Evolutionary conservation across 2,329 filamentous ascomycete species (phyloP).

Genomic region (Hypoxylon sp.): DNA sequence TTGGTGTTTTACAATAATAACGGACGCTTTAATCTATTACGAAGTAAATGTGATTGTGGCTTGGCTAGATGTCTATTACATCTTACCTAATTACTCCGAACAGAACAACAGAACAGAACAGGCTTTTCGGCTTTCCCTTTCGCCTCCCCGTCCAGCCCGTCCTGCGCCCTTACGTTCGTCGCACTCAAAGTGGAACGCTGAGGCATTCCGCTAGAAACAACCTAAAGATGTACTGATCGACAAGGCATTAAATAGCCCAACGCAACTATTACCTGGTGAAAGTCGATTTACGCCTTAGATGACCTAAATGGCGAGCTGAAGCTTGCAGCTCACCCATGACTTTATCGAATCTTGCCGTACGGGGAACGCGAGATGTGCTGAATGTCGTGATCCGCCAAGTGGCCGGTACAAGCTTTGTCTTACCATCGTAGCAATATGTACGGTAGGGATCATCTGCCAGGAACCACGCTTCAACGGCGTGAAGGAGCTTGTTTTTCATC

Average conservation of each 20-base stretch:
- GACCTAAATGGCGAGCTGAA: slow-evolving; percentile 29
- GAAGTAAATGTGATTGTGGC: not conserved
- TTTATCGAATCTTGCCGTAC: slow-evolving; percentile 18
- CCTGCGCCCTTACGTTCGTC: slow-evolving; percentile 19
- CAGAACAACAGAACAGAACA: too few species aligned
- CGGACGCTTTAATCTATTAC: not conserved
- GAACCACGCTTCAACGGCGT: slow-evolving; percentile 18
- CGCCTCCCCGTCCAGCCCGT: not conserved
- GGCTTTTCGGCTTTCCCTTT: not conserved
- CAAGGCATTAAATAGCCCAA: slow-evolving; percentile 17
- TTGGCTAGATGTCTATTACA: not conserved
- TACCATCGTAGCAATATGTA: slow-evolving; percentile 33
- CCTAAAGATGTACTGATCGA: slow-evolving; percentile 36
- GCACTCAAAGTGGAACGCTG: slow-evolving; percentile 17
- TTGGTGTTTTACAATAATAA: not conserved
- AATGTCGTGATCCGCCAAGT: slow-evolving; percentile 44
- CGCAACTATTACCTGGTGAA: not conserved
- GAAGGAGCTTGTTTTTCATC: slow-evolving; percentile 22
- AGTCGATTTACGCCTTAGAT: slow-evolving; percentile 9
- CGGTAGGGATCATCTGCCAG: slow-evolving; percentile 39
- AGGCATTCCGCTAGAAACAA: slow-evolving; percentile 1
- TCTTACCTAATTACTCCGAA: too few species aligned
- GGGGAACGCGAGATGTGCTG: slow-evolving; percentile 38
- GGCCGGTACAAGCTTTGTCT: slow-evolving; percentile 31
- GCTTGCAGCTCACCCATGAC: slow-evolving; percentile 9